These are phyloP conservation scores for Colletotrichum ledebouriae DNA, from an alignment of 2,329 filamentous ascomycete species.

Conservation along the genomic window DNA sequence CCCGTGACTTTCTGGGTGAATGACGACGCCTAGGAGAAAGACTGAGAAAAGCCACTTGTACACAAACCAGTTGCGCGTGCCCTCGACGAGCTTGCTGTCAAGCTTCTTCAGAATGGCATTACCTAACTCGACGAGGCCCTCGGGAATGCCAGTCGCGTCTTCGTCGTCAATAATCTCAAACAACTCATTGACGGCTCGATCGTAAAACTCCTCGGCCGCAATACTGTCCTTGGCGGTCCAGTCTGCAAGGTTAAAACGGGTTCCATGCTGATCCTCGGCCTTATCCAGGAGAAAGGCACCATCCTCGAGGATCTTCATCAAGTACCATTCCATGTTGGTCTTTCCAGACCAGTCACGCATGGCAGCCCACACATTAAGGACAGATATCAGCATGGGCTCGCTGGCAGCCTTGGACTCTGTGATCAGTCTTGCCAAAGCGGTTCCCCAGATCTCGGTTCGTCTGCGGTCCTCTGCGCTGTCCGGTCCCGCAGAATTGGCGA, in stretches of 20 bases:
- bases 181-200: constrained; percentile 81
- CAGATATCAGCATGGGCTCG: constrained; percentile 84
- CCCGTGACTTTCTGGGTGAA: constrained; percentile 85
- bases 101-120: constrained; percentile 86
- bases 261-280: constrained; percentile 82
- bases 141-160: constrained; percentile 86
- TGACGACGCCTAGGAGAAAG: constrained; percentile 86
- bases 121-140: constrained; percentile 85
- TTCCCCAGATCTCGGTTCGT: constrained; percentile 89
- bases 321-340: constrained; percentile 90
- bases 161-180: constrained; percentile 90
- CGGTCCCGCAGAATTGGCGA: constrained; percentile 86
- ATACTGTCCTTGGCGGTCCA: constrained; percentile 85
- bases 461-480: constrained; percentile 85
- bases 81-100: constrained; percentile 77
- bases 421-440: constrained; percentile 86
- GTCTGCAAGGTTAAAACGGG: constrained; percentile 77
- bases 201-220: constrained; percentile 89
- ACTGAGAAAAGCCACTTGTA: constrained; percentile 93
- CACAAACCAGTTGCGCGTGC: constrained; percentile 85
- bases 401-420: constrained; percentile 80
- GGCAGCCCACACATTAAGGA: constrained; percentile 88
- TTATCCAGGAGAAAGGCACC: constrained; percentile 92
- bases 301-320: constrained; percentile 94
- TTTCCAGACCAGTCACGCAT: constrained; percentile 93